phyloP scores from a whole-genome alignment of 495 filamentous ascomycete species.

The Saxophila tyrrhenica region DNA sequence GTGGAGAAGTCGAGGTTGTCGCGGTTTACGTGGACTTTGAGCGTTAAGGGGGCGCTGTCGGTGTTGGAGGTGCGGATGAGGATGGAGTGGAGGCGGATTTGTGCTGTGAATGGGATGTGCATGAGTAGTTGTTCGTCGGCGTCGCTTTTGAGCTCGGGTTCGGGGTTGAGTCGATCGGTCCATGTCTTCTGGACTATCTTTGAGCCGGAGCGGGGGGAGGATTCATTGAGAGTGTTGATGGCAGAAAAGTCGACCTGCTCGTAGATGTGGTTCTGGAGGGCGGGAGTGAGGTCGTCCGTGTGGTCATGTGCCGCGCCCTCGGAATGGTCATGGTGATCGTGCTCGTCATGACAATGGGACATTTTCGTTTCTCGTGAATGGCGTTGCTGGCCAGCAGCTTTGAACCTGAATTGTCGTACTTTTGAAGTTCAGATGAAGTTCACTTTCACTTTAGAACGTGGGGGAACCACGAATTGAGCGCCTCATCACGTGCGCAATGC shows the following conservation, averaged over 20 bases:
- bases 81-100: slow-evolving; percentile 82
- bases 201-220: slow-evolving; percentile 50
- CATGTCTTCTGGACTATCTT: slow-evolving; percentile 83
- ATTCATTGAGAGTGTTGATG: slow-evolving; percentile 79
- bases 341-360: slow-evolving; percentile 30
- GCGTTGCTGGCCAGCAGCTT: not conserved
- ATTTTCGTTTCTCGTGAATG: slow-evolving; percentile 4
- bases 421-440: slow-evolving; percentile 1
- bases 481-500: not conserved
- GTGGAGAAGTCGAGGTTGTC: slow-evolving; percentile 74
- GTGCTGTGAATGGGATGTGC: slow-evolving; percentile 88
- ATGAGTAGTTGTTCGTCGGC: slow-evolving; percentile 90
- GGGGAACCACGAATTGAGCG: not conserved
- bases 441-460: not conserved
- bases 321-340: slow-evolving; percentile 32
- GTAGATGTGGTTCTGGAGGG: slow-evolving; percentile 77
- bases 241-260: slow-evolving; percentile 80
- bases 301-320: slow-evolving; percentile 55
- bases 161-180: slow-evolving; percentile 58
- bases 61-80: slow-evolving; percentile 66
- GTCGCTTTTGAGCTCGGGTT: slow-evolving; percentile 71
- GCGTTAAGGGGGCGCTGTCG: slow-evolving; percentile 60
- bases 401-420: not conserved
- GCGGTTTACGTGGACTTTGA: slow-evolving; percentile 76
- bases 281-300: slow-evolving; percentile 81